Base-by-base conservation (phyloP, 2,329 filamentous ascomycete species). In the Periconia sp. region DNA sequence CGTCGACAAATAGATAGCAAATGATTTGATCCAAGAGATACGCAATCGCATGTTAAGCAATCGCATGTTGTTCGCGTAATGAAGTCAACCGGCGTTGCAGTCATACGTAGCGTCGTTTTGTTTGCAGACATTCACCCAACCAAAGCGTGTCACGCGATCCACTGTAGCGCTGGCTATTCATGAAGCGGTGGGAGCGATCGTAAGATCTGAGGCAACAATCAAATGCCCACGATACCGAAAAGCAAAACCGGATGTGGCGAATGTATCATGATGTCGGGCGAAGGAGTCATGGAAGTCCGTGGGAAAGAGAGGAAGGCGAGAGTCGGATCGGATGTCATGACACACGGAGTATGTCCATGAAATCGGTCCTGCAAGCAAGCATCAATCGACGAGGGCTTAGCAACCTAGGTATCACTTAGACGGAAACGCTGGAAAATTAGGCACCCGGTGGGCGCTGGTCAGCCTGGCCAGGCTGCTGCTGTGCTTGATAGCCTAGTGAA, bases 401-500 rank as follows among this genome's bases (percentile, higher is more conserved):
- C 61, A 66, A 55, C 54, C 60, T 59, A 55, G 56, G 59, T 60
- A 65, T 59, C 59, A 63, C 61, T 54, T 53, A 62, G 63, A 68
- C 57, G 53, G 57, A 56, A 58, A 60, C 51, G 59, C 41, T 43
- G 46, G 46, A 50, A 59, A 49, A 50, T 51, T 69, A 70, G 34
- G 65, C 57, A 52, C 66, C 65, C 23, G 67, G 66, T 43, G 65
- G 65, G 31, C 50, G 47, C 33, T 53, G 51, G 9, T 45, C 42
- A 48, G 57, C 63, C 40, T 66, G 65, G 31, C 57, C 54, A 23
- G 50, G 50, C 48, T 49, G 52, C 42, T 52, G 50, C 59, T 78
- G 75, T 36, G 78, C 74, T 61, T 81, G 78, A 59, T 79, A 74
- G 36, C 78, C 78, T 63, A 82, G 66, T 34, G 87, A 87, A 63